Base-by-base conservation (phyloP, 1,284 basidiomycete species). In the Ustilago curta region DNA sequence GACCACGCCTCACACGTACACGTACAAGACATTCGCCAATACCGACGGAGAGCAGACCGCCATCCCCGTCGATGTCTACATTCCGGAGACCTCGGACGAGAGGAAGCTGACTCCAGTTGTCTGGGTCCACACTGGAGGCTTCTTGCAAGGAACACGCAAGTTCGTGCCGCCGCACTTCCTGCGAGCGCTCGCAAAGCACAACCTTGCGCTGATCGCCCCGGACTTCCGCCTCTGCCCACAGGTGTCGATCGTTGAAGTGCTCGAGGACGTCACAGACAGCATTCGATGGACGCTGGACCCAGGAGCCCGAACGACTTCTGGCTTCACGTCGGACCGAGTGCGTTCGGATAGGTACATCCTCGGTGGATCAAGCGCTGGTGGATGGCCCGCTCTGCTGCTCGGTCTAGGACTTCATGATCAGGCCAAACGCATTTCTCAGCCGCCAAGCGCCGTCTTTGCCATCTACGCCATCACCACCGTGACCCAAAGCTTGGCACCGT, bases 191-290 rank as follows among this genome's bases (percentile, higher is more conserved):
- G 63, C 76, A 29, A 59, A 48, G 25, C 70, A 71, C 45, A 63
- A 61, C 12, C 16, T 79, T 44, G 77, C 68, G 0, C 50, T 79
- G 6, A 39, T 79, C 27, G 66, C 75, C 11, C 75, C 77, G n/a
- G 77, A 79, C 56, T 79, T 71, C 25, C 71, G 77, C 14, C 72
- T 79, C 4, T 76, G 75, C 21, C 77, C 77, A 2, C 77, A 79
- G 45, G 75, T 79, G 45, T 57, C 64, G 31, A 64, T 79, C 32
- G 43, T 39, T 4, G 58, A 68, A 50, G 70, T 74, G 47, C 67
- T 79, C 40, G 70, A 70, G 50, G 77, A 79, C 32, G 59, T 79
- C 8, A 52, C 61, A 16, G 77, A 79, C 59, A 44, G 56, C 47
- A 64, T 77, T 43, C 44, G 56, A 19, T 79, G 69, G 62, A 67